Evolutionary conservation across 2,329 filamentous ascomycete species (phyloP).

Genomic region (Fusarium anthophilum): DNA sequence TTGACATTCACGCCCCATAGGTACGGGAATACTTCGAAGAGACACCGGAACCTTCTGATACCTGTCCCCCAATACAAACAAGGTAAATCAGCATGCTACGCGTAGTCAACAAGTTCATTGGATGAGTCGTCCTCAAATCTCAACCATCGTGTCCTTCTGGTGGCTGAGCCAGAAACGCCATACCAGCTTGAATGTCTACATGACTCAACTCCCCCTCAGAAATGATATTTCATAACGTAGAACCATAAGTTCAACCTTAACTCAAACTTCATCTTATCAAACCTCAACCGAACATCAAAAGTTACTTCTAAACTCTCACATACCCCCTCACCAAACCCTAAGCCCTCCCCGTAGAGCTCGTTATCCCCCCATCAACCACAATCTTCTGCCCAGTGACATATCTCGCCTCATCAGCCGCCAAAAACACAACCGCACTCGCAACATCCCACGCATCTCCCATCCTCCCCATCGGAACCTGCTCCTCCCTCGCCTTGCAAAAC

Average conservation of each 20-base stretch:
- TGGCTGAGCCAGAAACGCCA: neutral
- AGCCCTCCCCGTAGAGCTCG: conserved; percentile 49
- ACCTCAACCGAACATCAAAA: fast-evolving
- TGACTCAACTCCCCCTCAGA: neutral
- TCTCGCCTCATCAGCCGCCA: conserved; percentile 65
- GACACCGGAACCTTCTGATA: neutral
- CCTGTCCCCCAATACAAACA: neutral
- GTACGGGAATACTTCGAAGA: neutral
- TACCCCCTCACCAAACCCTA: neutral
- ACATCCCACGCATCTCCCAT: conserved; percentile 71
- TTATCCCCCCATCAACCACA: conserved; percentile 59
- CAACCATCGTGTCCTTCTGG: neutral
- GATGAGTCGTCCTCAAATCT: fast-evolving
- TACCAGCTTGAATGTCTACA: neutral
- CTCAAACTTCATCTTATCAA: neutral
- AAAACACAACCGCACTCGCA: conserved; percentile 64
- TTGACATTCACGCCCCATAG: neutral
- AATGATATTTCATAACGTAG: neutral
- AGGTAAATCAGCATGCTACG: neutral
- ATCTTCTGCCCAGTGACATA: conserved; percentile 69
- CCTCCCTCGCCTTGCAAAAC: conserved; percentile 61
- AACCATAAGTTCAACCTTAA: neutral
- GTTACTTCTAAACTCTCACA: neutral
- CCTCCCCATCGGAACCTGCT: conserved; percentile 65
- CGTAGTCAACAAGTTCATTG: neutral